A percentile compares a stretch with the other conserved stretches of the same genome.
phyloP scores from a whole-genome alignment of 2,329 filamentous ascomycete genomes.

The Aspergillus japonicus region DNA sequence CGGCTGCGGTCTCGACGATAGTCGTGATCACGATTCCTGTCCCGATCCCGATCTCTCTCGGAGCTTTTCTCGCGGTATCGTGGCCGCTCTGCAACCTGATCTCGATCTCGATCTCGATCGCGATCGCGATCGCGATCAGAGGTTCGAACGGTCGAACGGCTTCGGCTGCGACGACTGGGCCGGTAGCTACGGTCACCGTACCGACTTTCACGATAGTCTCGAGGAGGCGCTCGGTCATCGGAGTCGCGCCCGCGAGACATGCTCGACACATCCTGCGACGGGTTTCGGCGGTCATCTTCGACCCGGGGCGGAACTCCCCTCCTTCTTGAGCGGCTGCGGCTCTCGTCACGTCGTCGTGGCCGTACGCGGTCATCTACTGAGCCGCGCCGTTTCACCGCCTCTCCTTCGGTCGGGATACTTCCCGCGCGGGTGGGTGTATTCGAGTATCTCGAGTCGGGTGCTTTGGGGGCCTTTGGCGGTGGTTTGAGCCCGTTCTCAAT shows the following conservation, averaged over 20 bases:
- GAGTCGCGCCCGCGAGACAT: constrained; percentile 34
- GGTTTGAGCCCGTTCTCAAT: constrained; percentile 41
- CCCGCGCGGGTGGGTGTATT: constrained; percentile 29
- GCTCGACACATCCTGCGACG: constrained; percentile 30
- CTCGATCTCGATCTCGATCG: constrained; percentile 18
- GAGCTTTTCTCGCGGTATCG: constrained; percentile 13
- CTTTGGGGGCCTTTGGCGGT: constrained; percentile 29
- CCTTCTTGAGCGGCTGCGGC: constrained; percentile 32
- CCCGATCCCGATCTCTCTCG: constrained; percentile 15
- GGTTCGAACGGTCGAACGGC: constrained; percentile 30
- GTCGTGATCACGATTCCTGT: constrained; percentile 19
- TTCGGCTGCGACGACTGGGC: constrained; percentile 35
- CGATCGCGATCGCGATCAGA: constrained; percentile 27
- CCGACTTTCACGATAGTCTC: constrained; percentile 30
- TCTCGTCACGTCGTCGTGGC: constrained; percentile 24
- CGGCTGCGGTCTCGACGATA: constrained; percentile 17
- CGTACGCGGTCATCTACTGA: constrained; percentile 30
- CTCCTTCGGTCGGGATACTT: constrained; percentile 30
- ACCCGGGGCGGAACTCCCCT: constrained; percentile 26
- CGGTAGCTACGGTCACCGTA: constrained; percentile 34
- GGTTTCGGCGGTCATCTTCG: constrained; percentile 30
- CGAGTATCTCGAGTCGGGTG: constrained; percentile 28
- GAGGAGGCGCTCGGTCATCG: constrained; percentile 34
- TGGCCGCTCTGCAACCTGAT: constrained; percentile 5
- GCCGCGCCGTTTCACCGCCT: constrained; percentile 25